Evolutionary conservation across 345 rosid genomes (phyloP).

Genomic region (Populus ilicifolia): DNA sequence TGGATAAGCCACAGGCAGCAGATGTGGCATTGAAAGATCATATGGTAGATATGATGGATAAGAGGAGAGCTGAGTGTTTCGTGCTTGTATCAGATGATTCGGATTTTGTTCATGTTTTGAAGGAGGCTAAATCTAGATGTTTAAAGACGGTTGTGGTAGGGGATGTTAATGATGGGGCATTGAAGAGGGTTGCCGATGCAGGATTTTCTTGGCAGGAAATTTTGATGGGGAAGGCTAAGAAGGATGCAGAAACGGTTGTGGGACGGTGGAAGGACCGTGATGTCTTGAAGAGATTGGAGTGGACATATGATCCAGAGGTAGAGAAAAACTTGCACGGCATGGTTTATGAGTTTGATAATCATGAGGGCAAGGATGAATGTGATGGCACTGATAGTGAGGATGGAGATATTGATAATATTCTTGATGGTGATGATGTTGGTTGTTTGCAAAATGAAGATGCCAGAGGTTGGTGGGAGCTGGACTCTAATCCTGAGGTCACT

Average conservation of each 20-base stretch:
- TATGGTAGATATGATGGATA: constrained; percentile 72
- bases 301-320: constrained; percentile 58
- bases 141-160: constrained; percentile 79
- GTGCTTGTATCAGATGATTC: constrained; percentile 88
- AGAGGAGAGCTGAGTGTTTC: constrained; percentile 63
- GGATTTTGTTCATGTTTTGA: constrained; percentile 54
- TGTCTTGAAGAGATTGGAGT: constrained; percentile 64
- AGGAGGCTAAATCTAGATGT: constrained; percentile 72
- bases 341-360: background rate
- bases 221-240: constrained; percentile 79
- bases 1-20: constrained; percentile 65
- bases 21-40: constrained; percentile 33
- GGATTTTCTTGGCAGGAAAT: constrained; percentile 80
- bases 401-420: constrained; percentile 17
- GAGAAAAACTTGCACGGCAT: background rate
- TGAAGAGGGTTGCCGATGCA: constrained; percentile 76
- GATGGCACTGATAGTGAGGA: constrained; percentile 23
- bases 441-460: constrained; percentile 21
- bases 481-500: constrained; percentile 33
- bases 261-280: constrained; percentile 74
- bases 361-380: background rate
- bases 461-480: constrained; percentile 71
- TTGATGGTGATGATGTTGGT: constrained; percentile 22
- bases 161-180: constrained; percentile 52
- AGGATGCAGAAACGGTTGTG: constrained; percentile 63